phyloP scores from a whole-genome alignment of 148 eudicot genomes.

The Vaccinium darrowii region DNA sequence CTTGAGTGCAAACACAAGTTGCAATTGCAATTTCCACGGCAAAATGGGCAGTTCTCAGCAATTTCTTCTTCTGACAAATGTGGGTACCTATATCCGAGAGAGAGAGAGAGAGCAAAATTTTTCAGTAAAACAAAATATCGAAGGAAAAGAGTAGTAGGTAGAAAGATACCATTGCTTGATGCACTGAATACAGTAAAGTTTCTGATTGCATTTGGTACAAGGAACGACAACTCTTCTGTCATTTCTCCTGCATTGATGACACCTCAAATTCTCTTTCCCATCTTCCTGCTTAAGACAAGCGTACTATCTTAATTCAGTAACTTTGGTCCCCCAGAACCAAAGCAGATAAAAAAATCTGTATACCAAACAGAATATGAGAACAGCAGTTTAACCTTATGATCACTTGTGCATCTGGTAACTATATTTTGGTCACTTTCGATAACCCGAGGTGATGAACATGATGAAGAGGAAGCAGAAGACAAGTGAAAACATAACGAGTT shows the following conservation, averaged over 20 bases:
- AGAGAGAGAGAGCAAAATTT: background rate
- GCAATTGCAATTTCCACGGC: conserved; percentile 76
- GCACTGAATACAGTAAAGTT: conserved; percentile 59
- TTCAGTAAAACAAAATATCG: background rate
- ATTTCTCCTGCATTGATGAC: conserved; percentile 69
- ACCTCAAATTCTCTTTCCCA: conserved; percentile 26
- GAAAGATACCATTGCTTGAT: conserved; percentile 61
- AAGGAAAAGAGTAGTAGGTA: conserved; percentile 14
- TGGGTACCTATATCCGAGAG: conserved; percentile 55
- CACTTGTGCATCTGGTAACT: conserved; percentile 12
- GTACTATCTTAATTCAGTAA: background rate
- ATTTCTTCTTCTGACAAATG: conserved; percentile 52
- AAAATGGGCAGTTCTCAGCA: conserved; percentile 66
- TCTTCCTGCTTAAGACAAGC: conserved; percentile 33
- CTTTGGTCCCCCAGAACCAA: background rate
- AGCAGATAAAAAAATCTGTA: background rate
- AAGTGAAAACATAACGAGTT: conserved; percentile 15
- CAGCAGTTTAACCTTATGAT: conserved; percentile 23
- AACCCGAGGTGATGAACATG: conserved; percentile 28
- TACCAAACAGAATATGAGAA: background rate
- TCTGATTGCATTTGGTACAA: conserved; percentile 55
- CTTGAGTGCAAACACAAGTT: conserved; percentile 59
- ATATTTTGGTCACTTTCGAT: conserved; percentile 24
- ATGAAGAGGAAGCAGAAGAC: conserved; percentile 33
- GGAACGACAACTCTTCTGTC: conserved; percentile 60